Evolutionary conservation across 2,329 filamentous ascomycete genomes (phyloP).

Genomic region (Alternaria atra): DNA sequence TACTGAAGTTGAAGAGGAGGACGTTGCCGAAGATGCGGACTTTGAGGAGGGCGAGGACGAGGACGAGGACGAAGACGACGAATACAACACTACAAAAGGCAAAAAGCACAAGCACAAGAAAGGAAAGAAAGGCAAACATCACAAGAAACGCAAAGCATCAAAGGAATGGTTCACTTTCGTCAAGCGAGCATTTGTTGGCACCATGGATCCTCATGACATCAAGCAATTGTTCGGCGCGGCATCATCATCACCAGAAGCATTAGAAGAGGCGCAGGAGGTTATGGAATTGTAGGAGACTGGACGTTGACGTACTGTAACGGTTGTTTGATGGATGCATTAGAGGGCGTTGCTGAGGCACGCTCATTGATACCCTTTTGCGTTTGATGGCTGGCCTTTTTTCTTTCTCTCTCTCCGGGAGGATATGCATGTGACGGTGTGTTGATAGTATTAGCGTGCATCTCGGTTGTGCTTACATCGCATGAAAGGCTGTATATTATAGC

Average conservation of each 20-base stretch:
- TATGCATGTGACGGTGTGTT: not conserved
- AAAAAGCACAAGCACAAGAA: slow-evolving; percentile 61
- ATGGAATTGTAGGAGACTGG: slow-evolving; percentile 26
- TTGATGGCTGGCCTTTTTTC: not conserved
- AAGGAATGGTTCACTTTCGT: slow-evolving; percentile 82
- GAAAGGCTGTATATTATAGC: no score
- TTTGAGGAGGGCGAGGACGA: slow-evolving; percentile 34
- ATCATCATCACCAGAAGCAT: not conserved
- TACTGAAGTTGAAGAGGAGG: slow-evolving; percentile 27
- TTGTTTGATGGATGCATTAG: not conserved
- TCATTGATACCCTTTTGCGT: slow-evolving; percentile 4
- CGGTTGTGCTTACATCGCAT: not conserved
- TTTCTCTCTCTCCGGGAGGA: not conserved
- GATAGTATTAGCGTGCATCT: not conserved
- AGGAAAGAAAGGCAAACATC: slow-evolving; percentile 62
- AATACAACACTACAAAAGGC: slow-evolving; percentile 40
- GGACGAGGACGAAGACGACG: slow-evolving; percentile 33
- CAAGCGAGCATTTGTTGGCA: slow-evolving; percentile 80
- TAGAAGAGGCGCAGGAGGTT: slow-evolving; percentile 21
- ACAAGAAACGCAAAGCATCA: slow-evolving; percentile 57
- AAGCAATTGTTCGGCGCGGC: slow-evolving; percentile 46
- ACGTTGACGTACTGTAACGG: not conserved
- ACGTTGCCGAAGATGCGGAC: slow-evolving; percentile 20
- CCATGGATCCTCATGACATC: slow-evolving; percentile 72
- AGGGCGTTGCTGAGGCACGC: not conserved